Evolutionary conservation across 2,329 filamentous ascomycete genomes (phyloP), one percentile per base, ranked within the genome.

Genomic region (Leptographium lundbergii): DNA sequence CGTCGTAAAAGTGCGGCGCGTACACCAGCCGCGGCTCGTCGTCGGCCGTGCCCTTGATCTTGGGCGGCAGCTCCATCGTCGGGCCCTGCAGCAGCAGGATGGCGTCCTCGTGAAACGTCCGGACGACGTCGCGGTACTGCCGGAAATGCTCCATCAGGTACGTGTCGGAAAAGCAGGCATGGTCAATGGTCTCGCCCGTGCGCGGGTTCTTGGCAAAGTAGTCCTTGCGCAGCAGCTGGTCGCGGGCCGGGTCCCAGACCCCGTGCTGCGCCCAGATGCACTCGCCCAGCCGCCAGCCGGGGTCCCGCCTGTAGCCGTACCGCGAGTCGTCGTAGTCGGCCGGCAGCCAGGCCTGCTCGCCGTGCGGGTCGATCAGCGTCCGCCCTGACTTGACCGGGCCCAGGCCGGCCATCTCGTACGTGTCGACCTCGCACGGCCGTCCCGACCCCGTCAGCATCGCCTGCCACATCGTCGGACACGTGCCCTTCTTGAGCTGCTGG

Each of bases 221-320:
- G 69, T 95, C 84, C 66, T 91, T 95, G 65, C 81, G 83, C 60
- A 96, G 71, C 6, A 99, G 74, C 0, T 81, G 82, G 69, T 96
- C 91, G 2, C 81, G 87, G 4, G 77, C 74, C 6, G 88, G 85
- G 68, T 99, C 90, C 94, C 94, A 99, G 6, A 99, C 84, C 1
- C 91, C 92, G 70, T 99, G 91, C 68, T 96, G 92, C 4, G 94
- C 92, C 94, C 94, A 99, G 48, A 99, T 71, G 67, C 94, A 97
- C 71, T 95, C 84, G n/a, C 94, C 94, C 22, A 99, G 75, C 70
- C 86, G 91, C 94, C 94, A 99, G 9, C 79, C 86, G 0, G 88
- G 80, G 67, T 95, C 89, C 63, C 94, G 83, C 69, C 88, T 91
- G 85, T 89, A 99, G 42, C 89, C 89, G 70, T 99, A 99, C 63